Conservation (phyloP, 495 filamentous ascomycete genomes). For the Xanthoparmelia taractica region DNA sequence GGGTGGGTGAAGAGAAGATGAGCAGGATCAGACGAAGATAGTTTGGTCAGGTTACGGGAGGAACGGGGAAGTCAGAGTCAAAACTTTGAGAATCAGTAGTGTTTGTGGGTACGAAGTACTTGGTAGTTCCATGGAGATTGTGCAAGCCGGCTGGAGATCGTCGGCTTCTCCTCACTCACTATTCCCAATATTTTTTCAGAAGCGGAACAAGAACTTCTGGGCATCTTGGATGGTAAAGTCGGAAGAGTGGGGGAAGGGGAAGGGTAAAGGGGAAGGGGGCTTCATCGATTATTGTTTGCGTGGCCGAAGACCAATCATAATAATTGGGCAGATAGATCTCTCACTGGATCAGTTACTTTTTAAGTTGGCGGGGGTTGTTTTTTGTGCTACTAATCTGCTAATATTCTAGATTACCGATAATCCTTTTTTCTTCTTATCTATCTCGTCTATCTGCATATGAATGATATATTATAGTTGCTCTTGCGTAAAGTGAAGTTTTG, state of each 20-base stretch:
- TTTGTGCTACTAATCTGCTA: too few species aligned
- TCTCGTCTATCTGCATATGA: not conserved
- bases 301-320: not conserved
- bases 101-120: too few species aligned
- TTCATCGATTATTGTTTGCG: too few species aligned
- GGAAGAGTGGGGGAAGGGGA: not conserved
- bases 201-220: too few species aligned
- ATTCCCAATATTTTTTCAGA: too few species aligned
- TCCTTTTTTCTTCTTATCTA: not conserved
- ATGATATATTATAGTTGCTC: not conserved
- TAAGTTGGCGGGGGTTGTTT: too few species aligned
- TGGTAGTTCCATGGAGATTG: not conserved
- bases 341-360: too few species aligned
- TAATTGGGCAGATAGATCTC: not conserved
- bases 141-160: not conserved
- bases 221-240: too few species aligned
- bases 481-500: not conserved
- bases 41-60: not conserved
- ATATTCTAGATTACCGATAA: too few species aligned
- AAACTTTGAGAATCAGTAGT: not conserved
- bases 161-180: not conserved
- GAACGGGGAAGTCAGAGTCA: not conserved
- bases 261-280: too few species aligned
- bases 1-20: not conserved
- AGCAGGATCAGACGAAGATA: constrained; percentile 7